Evolutionary conservation across 1,284 basidiomycete species (phyloP), one percentile per base, ranked within the genome.

Genomic region (Pseudozyma tsukubaensis): DNA sequence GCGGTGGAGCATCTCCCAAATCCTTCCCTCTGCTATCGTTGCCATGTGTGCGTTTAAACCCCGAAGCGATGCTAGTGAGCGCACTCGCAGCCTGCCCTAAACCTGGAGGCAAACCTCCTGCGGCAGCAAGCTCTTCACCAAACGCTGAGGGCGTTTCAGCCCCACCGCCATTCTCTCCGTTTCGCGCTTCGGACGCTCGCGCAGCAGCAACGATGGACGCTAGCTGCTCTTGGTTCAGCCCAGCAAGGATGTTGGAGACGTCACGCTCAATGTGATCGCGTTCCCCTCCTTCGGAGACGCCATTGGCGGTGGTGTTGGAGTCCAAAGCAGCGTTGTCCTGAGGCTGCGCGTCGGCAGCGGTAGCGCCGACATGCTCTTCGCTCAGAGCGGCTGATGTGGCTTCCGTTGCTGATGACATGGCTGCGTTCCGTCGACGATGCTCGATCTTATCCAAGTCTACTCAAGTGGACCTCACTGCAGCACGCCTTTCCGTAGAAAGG

Each of bases 141-240:
- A 69, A 47, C 43, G 42, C 29, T 47, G 34, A 12, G 12, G n/a
- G 39, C 37, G 50, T 39, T 5, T 29, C 0, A 12, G 53, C 35
- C 45, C 19, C n/a, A 12, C 19, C 49, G n/a, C 49, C 37, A 14
- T 37, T 39, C 13, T 29, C 44, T 16, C 40, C 35, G 29, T 59
- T 60, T 34, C 59, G 59, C 4, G 72, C 72, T 48, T 74, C 68
- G 40, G 53, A 71, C 16, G 69, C 74, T 43, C 77, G 66, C 3
- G 80, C 80, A 14, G 80, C 80, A 6, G 76, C 79, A 0, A 82
- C 76, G 58, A 82, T 82, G 32, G 73, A 79, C 0, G 74, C 80
- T 8, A 82, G 69, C 58, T 82, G 79, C 49, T 81, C 79, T 50
- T 78, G 79, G 54, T 77, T 80, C 36, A 81, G 56, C 0, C 70